Evolutionary conservation across 768 basidiomycete genomes (phyloP), one percentile per base, ranked within the genome.

Genomic region (Floccularia luteovirens): DNA sequence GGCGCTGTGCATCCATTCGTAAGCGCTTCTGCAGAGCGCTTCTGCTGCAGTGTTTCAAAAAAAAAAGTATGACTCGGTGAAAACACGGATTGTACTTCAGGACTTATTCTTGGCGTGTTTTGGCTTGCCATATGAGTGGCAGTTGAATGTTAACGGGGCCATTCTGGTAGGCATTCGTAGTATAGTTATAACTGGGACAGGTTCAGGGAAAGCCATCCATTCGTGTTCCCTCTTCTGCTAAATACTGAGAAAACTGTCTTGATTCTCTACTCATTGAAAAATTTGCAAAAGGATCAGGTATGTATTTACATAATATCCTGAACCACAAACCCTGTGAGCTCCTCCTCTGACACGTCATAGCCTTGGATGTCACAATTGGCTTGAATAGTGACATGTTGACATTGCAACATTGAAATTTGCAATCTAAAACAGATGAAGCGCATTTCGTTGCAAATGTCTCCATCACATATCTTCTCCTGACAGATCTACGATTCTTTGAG

Each of bases 401-500:
- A 14, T 30, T 30, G 27, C n/a, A n/a, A n/a, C n/a, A n/a, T n/a
- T n/a, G n/a, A n/a, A 30, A 30, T 30, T 30, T 14, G 14, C 27
- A 30, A 30, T 30, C 27, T 30, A 30, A 30, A 30, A 30, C 14
- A 30, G 27, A 30, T 30, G 27, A 30, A 14, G 27, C 14, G 14
- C 14, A 30, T 14, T 10, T 30, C 27, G 14, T 30, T 30, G 32
- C 32, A 17, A 34, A 34, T 14, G 7, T 7, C 32, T 34, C 16
- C 32, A 34, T 34, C 16, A 19, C 32, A 8, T 7, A 12, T 34
- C 20, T 34, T 17, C 8, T 17, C 7, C 32, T 19, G 6, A 17
- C 16, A 8, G 32, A 19, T 34, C 32, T 34, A 34, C 16, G 32
- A 17, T 34, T 17, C 20, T 34, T 34, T 34, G 32, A 34, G 32